Base-by-base conservation (phyloP, 805 yeast species). In the Kazachstania africana region DNA sequence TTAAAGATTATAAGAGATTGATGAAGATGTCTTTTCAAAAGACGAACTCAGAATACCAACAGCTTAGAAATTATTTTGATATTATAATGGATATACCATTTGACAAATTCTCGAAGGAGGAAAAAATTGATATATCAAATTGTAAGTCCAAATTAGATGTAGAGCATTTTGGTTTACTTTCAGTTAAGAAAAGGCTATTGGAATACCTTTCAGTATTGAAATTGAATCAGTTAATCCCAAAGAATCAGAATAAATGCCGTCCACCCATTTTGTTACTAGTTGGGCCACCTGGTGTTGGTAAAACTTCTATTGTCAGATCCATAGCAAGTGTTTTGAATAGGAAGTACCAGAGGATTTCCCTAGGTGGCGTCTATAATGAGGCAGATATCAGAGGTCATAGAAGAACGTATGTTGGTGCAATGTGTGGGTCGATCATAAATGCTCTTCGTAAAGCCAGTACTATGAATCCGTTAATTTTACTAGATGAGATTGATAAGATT, bases 281-380 rank as follows among this genome's bases (percentile, higher is more conserved):
- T 24, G 98, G 98, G 9, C 98, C 98, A 14, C 98, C 98, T 2
- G 98, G 98, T 63, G 96, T 94, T 15, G 98, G 98, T 59, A 91
- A 91, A 56, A 91, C 98, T 0, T 88, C 97, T 0, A 85, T 91
- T 49, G 97, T 95, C 39, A 81, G 77, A 56, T 84, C 96, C 0
- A 82, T 91, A 53, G 97, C 98, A 6, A 78, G 80, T 42, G 78
- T 96, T 0, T 66, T 91, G 48, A 71, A 78, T 53, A 72, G 97
- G 47, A 75, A 82, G 47, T 91, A 85, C 49, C 85, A 81, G 48
- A 70, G 98, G 53, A 81, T 91, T 56, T 83, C 95, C n/a, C 93
- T 91, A 46, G 98, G 98, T 53, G 98, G 98, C 53, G 67, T 88
- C 50, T 75, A 81, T 34, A 97, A 91, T 61, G 95, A 87, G 24